These are phyloP conservation scores for Coniochaeta sp. DNA, from an alignment of 2,329 filamentous ascomycete genomes.

Conservation along the genomic window DNA sequence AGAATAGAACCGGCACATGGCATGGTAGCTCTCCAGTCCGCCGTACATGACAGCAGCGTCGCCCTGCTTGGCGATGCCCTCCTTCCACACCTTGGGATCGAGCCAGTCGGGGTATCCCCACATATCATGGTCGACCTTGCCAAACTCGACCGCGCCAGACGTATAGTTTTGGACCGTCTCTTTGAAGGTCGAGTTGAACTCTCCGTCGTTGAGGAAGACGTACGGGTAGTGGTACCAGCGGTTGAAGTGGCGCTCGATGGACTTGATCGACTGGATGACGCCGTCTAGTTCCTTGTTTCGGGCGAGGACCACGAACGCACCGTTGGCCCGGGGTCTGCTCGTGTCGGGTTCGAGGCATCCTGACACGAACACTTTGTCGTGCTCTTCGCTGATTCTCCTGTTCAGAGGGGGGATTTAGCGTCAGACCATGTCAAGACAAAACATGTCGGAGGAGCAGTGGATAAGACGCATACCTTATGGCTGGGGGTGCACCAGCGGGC, in stretches of 20 bases:
- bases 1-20: conserved; percentile 99
- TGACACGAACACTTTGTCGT: conserved; percentile 92
- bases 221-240: conserved; percentile 98
- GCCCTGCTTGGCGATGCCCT: conserved; percentile 93
- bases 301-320: conserved; percentile 90
- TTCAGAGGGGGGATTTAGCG: background rate
- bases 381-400: conserved; percentile 93
- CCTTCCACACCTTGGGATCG: conserved; percentile 85
- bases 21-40: conserved; percentile 95
- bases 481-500: conserved; percentile 79
- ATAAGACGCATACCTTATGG: conserved; percentile 63
- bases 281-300: conserved; percentile 95
- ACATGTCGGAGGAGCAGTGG: no score
- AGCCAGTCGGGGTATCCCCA: conserved; percentile 98
- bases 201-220: conserved; percentile 94
- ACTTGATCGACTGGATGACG: conserved; percentile 94
- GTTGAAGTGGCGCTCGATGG: conserved; percentile 97
- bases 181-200: conserved; percentile 93
- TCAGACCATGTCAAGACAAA: background rate
- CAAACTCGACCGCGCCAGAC: conserved; percentile 83
- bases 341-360: conserved; percentile 82
- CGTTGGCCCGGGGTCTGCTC: conserved; percentile 76
- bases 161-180: conserved; percentile 84
- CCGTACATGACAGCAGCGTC: conserved; percentile 99
- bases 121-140: conserved; percentile 81